Evolutionary conservation across 352 stramenopile species (phyloP).

Genomic region (Pythium folliculosum): DNA sequence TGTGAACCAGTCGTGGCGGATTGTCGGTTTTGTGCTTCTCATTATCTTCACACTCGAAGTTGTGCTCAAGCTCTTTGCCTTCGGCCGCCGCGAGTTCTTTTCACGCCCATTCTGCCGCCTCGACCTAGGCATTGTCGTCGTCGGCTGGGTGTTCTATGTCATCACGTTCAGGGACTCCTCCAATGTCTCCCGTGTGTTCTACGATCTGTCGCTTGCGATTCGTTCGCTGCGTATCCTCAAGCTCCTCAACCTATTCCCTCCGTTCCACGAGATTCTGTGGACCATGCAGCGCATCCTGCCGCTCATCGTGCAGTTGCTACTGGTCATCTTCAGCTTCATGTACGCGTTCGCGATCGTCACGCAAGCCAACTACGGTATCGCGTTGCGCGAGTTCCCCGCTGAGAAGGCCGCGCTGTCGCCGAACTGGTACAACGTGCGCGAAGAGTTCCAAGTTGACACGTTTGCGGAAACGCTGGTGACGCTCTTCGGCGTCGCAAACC

Average conservation of each 20-base stretch:
- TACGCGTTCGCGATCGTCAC: conserved; percentile 84
- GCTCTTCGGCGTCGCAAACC: conserved; percentile 72
- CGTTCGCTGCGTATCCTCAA: conserved; percentile 81
- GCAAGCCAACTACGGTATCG: conserved; percentile 71
- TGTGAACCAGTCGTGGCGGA: conserved; percentile 68
- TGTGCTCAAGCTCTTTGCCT: conserved; percentile 78
- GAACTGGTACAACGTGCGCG: conserved; percentile 65
- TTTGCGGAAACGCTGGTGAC: conserved; percentile 80
- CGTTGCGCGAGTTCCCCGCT: conserved; percentile 56
- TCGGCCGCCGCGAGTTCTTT: conserved; percentile 76
- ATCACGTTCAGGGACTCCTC: conserved; percentile 64
- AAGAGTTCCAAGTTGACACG: conserved; percentile 79
- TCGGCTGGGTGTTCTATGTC: conserved; percentile 81
- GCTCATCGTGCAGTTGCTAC: conserved; percentile 72
- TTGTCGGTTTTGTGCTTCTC: conserved; percentile 69
- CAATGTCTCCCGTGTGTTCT: conserved; percentile 74
- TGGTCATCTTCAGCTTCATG: conserved; percentile 86
- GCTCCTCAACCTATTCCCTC: conserved; percentile 78
- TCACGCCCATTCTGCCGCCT: conserved; percentile 76
- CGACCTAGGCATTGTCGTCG: conserved; percentile 65
- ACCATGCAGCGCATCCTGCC: conserved; percentile 84
- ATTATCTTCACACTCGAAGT: conserved; percentile 80
- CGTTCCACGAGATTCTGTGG: conserved; percentile 85
- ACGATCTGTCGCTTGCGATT: conserved; percentile 72
- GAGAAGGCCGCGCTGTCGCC: conserved; percentile 51